Evolutionary conservation across 305 asterid species (phyloP), one percentile per base, ranked within the genome.

Genomic region (Ilex paraguariensis): DNA sequence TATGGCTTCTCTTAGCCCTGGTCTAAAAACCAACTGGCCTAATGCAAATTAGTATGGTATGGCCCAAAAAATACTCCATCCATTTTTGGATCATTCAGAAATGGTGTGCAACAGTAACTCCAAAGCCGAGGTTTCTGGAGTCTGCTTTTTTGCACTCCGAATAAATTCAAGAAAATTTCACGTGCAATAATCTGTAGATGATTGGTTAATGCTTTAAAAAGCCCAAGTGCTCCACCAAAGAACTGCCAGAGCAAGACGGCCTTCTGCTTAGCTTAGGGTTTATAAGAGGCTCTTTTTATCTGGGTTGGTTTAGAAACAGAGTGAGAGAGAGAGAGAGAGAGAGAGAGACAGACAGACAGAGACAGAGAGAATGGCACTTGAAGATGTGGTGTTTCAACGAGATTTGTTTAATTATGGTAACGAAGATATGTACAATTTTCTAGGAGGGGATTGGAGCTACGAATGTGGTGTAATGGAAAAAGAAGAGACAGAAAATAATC

Each of bases 351-450:
- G 48, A 42, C 2, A 42, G 2, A 42, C 1, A 21, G 28, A 21
- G 28, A 21, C 28, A 21, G 28, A 21, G 28, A 21, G 12, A 46
- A 74, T 77, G 82, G 82, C 75, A 10, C 68, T 70, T n/a, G 69
- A 74, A 70, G 72, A 75, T 15, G 59, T 77, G 56, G 49, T 67
- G 28, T 65, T 64, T n/a, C 82, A 73, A 21, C 74, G 61, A 16
- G 72, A 74, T 7, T 2, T 57, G 42, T 45, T 64, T 31, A 54
- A 54, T 45, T 45, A 56, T 45, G 30, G 14, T 33, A 54, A 9
- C 57, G 60, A 16, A 60, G 70, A 67, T 32, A 13, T 57, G 6
- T 42, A 33, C 66, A 60, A 42, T 45, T 54, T 63, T 39, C 13
- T 63, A 7, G 65, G 53, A 39, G 64, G 62, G 15, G 59, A 61